Percentiles rank a stretch among this genome's conserved stretches.
phyloP scores from a whole-genome alignment of 305 asterid genomes.

The Petunia hybrid region DNA sequence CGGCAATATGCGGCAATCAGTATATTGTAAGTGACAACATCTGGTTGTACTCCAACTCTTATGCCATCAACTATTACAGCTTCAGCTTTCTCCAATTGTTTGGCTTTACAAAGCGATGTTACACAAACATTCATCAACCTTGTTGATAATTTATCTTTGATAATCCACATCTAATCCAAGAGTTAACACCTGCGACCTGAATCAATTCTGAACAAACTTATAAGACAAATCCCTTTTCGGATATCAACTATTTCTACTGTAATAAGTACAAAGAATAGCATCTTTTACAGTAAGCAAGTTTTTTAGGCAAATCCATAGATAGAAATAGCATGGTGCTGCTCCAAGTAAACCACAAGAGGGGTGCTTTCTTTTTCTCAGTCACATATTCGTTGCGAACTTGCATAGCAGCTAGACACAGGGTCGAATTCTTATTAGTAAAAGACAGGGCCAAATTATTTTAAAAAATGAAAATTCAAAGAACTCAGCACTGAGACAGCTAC shows the following conservation, averaged over 20 bases:
- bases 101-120: slow-evolving; percentile 84
- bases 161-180: slow-evolving; percentile 55
- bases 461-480: not conserved
- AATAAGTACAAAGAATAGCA: not conserved
- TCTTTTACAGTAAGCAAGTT: not conserved
- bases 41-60: slow-evolving; percentile 75
- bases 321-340: slow-evolving; percentile 1
- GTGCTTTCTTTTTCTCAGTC: slow-evolving; percentile 12
- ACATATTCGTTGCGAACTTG: not conserved
- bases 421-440: not conserved
- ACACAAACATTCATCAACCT: slow-evolving; percentile 80
- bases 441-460: not conserved
- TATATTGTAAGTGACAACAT: slow-evolving; percentile 87
- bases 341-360: not conserved
- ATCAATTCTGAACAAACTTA: not conserved
- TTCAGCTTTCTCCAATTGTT: slow-evolving; percentile 83
- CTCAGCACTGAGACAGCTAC: not conserved
- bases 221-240: slow-evolving; percentile 15
- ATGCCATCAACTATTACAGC: slow-evolving; percentile 79
- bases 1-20: slow-evolving; percentile 77
- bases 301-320: slow-evolving; percentile 4
- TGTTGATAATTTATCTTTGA: slow-evolving; percentile 69
- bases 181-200: slow-evolving; percentile 20
- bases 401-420: not conserved
- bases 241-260: not conserved